These are phyloP conservation scores for Didymella glomerata DNA, from an alignment of 2,329 filamentous ascomycete genomes.

Conservation along the genomic window DNA sequence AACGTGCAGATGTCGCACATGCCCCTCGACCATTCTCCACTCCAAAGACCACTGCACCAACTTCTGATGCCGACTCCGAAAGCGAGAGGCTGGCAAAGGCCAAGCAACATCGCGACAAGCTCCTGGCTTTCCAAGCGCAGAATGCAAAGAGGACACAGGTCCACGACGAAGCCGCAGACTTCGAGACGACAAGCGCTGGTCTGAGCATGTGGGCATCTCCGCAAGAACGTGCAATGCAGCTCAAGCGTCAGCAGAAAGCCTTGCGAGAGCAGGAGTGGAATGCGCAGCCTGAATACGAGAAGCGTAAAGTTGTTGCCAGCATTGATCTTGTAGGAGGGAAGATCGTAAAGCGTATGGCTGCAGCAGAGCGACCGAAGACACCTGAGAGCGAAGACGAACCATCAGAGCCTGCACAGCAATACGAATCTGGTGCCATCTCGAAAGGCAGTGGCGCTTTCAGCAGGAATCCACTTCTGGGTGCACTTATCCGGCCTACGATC, in stretches of 20 bases:
- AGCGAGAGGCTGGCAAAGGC: constrained; percentile 73
- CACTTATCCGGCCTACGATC: constrained; percentile 70
- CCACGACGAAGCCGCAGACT: constrained; percentile 83
- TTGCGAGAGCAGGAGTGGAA: constrained; percentile 88
- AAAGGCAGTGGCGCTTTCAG: constrained; percentile 67
- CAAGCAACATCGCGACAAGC: constrained; percentile 78
- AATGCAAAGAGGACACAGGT: constrained; percentile 86
- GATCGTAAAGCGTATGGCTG: constrained; percentile 75
- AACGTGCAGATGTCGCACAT: constrained; percentile 69
- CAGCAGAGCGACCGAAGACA: constrained; percentile 64
- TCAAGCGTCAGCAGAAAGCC: constrained; percentile 86
- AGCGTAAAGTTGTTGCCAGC: constrained; percentile 82
- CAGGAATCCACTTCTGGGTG: constrained; percentile 71
- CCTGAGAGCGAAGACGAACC: constrained; percentile 60
- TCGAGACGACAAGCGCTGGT: constrained; percentile 67
- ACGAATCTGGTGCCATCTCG: constrained; percentile 33
- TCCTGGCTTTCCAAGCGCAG: constrained; percentile 83
- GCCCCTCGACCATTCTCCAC: constrained; percentile 67
- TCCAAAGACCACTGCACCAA: constrained; percentile 47
- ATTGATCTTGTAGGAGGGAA: constrained; percentile 82
- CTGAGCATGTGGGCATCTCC: constrained; percentile 85
- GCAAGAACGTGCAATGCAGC: constrained; percentile 79
- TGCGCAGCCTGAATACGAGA: constrained; percentile 85
- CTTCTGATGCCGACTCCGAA: constrained; percentile 54
- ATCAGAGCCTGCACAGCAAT: constrained; percentile 37